Evolutionary conservation across 305 asterid species (phyloP).

Genomic region (Andrographis paniculata): DNA sequence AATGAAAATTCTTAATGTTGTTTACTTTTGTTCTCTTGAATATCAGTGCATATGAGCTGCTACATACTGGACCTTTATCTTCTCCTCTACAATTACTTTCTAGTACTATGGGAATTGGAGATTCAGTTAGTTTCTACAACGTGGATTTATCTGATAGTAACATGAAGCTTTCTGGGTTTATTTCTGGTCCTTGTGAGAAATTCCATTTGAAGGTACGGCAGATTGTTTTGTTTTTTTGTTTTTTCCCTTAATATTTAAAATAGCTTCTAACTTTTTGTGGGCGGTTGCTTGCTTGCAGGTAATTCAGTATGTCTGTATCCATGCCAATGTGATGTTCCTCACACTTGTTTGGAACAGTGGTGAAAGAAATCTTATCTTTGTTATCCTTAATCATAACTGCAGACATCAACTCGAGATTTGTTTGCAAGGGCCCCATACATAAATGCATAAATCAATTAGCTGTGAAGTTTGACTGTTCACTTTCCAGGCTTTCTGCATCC

Average conservation of each 20-base stretch:
- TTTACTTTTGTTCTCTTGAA: conserved; percentile 16
- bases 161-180: conserved; percentile 69
- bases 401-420: conserved; percentile 93
- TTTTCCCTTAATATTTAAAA: conserved; percentile 18
- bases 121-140: conserved; percentile 34
- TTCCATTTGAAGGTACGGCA: conserved; percentile 58
- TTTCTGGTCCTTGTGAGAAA: conserved; percentile 58
- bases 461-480: conserved; percentile 35
- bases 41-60: conserved; percentile 70
- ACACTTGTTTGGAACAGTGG: conserved; percentile 21
- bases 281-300: conserved; percentile 56
- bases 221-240: conserved; percentile 11
- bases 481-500: conserved; percentile 28
- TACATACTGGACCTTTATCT: conserved; percentile 48
- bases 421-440: conserved; percentile 85
- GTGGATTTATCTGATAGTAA: conserved; percentile 44
- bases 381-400: conserved; percentile 41
- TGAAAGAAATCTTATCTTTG: conserved; percentile 19
- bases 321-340: conserved; percentile 14
- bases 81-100: conserved; percentile 65
- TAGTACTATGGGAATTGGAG: conserved; percentile 60
- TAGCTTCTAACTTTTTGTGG: conserved; percentile 22
- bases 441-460: conserved; percentile 79
- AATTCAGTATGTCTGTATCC: conserved; percentile 94
- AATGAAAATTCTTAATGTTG: too few species aligned